Percentiles rank a stretch among this genome's conserved stretches.
These are phyloP conservation scores for Bisporella sp. DNA, from an alignment of 2,329 filamentous ascomycete genomes.

Conservation along the genomic window DNA sequence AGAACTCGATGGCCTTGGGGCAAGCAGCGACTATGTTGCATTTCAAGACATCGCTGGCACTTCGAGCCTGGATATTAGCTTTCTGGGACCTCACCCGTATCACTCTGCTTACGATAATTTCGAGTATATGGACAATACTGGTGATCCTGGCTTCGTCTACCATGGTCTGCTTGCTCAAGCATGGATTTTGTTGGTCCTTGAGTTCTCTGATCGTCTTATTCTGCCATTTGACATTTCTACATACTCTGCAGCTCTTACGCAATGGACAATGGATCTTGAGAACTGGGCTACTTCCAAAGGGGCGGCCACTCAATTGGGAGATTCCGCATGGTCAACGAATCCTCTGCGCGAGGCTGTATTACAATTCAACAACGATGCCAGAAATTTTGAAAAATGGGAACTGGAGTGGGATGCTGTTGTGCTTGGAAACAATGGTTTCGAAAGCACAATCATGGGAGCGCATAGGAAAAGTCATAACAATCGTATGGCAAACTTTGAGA, in stretches of 20 bases:
- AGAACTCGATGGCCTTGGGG: conserved; percentile 62
- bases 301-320: conserved; percentile 44
- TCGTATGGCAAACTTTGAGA: conserved; percentile 75
- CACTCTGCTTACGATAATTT: conserved; percentile 88
- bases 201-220: conserved; percentile 74
- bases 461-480: conserved; percentile 71
- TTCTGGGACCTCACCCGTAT: conserved; percentile 61
- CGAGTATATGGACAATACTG: conserved; percentile 73
- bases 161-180: conserved; percentile 75
- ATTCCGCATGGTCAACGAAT: conserved; percentile 30
- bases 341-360: conserved; percentile 57
- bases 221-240: conserved; percentile 73
- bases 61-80: conserved; percentile 79
- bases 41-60: conserved; percentile 90
- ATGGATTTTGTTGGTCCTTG: conserved; percentile 74
- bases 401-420: conserved; percentile 68
- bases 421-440: conserved; percentile 66
- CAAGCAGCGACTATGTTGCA: conserved; percentile 75
- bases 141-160: conserved; percentile 77
- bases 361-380: conserved; percentile 51
- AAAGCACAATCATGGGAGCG: conserved; percentile 60
- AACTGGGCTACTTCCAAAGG: conserved; percentile 54
- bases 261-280: conserved; percentile 61
- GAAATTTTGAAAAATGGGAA: conserved; percentile 70
- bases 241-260: conserved; percentile 60